Evolutionary conservation across 805 yeast genomes (phyloP), one percentile per base, ranked within the genome.

Genomic region (Spathaspora arborariae): DNA sequence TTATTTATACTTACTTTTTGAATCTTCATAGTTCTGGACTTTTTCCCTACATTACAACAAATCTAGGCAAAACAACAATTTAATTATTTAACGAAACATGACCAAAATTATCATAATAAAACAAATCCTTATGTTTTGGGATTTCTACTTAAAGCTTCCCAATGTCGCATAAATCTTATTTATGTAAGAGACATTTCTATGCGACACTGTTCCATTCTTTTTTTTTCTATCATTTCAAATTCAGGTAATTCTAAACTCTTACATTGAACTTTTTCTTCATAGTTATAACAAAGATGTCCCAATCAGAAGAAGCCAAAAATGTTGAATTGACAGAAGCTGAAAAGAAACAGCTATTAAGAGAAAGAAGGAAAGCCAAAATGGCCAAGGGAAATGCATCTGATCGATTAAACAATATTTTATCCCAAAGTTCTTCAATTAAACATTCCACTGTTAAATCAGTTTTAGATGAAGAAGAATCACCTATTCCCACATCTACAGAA

Each of bases 341-440:
- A 52, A 81, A 76, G 63, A 77, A 81, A 56, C 69, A 70, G 45
- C 54, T 81, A 19, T 62, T 83, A 39, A 72, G 87, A 48, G 87
- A 84, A 57, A 74, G 85, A 58, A 74, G 89, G 57, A 82, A 79
- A 39, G 82, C 85, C 51, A 82, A 81, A 58, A 73, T 83, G 70
- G 64, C 70, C 43, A 71, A 74, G 51, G 83, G 84, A 3, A 76
- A 75, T 40, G 84, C 82, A 18, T 57, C 78, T 3, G 70, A 70
- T 18, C 66, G 89, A 50, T 62, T 84, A 55, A 79, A 75, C 51
- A 74, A 48, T 20, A 72, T 72, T 19, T 58, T 71, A 46, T 53
- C 65, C 10, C 72, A 61, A 51, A 74, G 75, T 5, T 62, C 72
- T 2, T 68, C 74, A 2, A 69, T 68, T 24, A 66, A 68, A 38